Evolutionary conservation across 106 monocot genomes (phyloP), one percentile per base, ranked within the genome.

Genomic region (Dioscorea alata): DNA sequence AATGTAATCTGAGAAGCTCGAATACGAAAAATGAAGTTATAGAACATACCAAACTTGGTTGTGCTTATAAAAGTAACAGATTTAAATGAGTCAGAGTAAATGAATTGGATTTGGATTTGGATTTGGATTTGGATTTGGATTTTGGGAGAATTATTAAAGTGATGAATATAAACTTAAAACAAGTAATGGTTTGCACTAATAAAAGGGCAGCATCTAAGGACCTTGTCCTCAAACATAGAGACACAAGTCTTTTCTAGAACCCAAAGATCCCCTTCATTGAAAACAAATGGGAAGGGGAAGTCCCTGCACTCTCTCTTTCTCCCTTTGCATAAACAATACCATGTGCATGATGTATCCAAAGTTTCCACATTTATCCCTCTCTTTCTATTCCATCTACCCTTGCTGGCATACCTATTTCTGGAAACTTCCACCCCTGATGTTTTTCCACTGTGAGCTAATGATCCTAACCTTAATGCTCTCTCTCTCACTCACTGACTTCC

Each of bases 291-390:
- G 1, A 59, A 28, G 28, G 28, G 3, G 28, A 28, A 28, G 28
- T 1, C 28, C 28, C 42, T 42, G 42, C 42, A 42, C 42, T 42
- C 42, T 42, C 10, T 42, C 42, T 42, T 28, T 28, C 28, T 28
- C 28, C 42, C 10, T 42, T 42, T 42, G 42, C 42, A 42, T 3
- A 42, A 42, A 42, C 42, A 42, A 42, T 42, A 63, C 23, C 69
- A 74, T 71, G 69, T 63, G 61, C 23, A 68, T 64, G 80, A 66
- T 80, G 69, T 48, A 24, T 66, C 57, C 28, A 28, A 68, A 68
- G 23, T 69, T 74, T 6, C 74, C 69, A 63, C 34, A 69, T 49
- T 23, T 64, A 34, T 63, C 8, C 7, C 20, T 57, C 42, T 51
- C 0, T 6, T 18, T 18, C 50, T 34, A 48, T 70, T 12, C 42